Base-by-base conservation (phyloP, 2,329 filamentous ascomycete genomes). In the Sporothrix sp. region DNA sequence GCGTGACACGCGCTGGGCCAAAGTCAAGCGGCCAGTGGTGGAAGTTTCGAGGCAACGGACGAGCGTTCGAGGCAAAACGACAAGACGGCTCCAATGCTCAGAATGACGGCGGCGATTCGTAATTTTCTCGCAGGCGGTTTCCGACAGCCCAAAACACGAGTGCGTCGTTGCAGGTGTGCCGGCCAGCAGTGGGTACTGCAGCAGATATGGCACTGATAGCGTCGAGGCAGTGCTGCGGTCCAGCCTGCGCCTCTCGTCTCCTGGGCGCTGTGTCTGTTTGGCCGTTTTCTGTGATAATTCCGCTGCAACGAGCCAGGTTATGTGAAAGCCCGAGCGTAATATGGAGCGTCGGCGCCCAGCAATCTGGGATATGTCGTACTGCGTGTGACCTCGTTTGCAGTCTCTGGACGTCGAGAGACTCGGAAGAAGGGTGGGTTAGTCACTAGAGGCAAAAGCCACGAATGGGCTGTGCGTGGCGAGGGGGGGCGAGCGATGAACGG, bases 201-300 rank as follows among this genome's bases (percentile, higher is more conserved):
- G 39, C 37, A 37, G 42, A 35, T 27, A 52, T 11, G 13, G 6
- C 23, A 32, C 40, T 43, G 44, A 46, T 50, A 53, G 54, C 42
- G 53, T 54, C 53, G 55, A 53, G 55, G 55, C 55, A 56, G 55
- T 57, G 55, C 54, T 56, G 23, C 45, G 30, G 37, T 50, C 40
- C 32, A 28, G 48, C 39, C 48, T 50, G 48, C 48, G 48, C 48
- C 48, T 50, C 48, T 20, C 21, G 36, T 33, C 33, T 50, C 38
- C 48, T 20, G n/a, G 36, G 25, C 33, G 42, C 38, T 14, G 39
- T 35, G 38, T 21, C 28, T 9, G 28, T 20, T 33, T 28, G 25
- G n/a, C n/a, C 25, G 25, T 28, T 28, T 5, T 28, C 25, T 11
- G 25, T 21, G 23, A 28, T 20, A 33, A 47, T 28, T 47, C 35